Percentiles rank a stretch among this genome's conserved stretches.
These are phyloP conservation scores for cucumber (Cucumis sativus) DNA, from an alignment of 306 rosid genomes.

Conservation along the genomic window Cucumber_9930_V3 NC_026655.2:20491501-20492000, in stretches of 20 bases:
- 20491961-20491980: too few species aligned
- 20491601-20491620: constrained; percentile 62
- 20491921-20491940: too few species aligned
- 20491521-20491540: constrained; percentile 26
- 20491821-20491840: too few species aligned
- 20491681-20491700: constrained; percentile 30
- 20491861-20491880: too few species aligned
- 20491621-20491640: constrained; percentile 28
- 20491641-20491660: constrained; percentile 34
- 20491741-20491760: not conserved
- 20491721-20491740: not conserved
- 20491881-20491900: too few species aligned
- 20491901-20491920: too few species aligned
- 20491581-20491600: constrained; percentile 66
- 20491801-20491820: too few species aligned
- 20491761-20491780: not conserved
- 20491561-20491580: constrained; percentile 71
- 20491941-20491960: too few species aligned
- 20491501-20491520: constrained; percentile 39
- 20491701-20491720: not conserved
- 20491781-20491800: not conserved
- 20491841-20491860: too few species aligned
- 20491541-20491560: constrained; percentile 80
- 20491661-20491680: constrained; percentile 87
- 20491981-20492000: too few species aligned